Conservation (phyloP, 2,329 filamentous ascomycete genomes). For the Gliomastix tumulicola region DNA sequence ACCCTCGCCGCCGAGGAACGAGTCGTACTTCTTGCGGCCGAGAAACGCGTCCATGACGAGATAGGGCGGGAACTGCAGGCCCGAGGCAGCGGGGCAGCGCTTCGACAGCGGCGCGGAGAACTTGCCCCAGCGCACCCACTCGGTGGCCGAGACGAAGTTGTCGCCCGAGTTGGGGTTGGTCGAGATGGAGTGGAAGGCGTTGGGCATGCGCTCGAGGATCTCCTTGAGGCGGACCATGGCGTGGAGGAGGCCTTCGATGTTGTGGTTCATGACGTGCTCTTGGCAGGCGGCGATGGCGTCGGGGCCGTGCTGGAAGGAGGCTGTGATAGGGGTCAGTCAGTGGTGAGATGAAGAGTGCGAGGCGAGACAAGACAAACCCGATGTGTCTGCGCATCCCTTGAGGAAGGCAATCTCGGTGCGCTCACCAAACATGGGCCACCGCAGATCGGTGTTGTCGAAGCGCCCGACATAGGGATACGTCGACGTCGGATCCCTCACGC, state of each 20-base stretch:
- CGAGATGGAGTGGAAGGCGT: slow-evolving; percentile 46
- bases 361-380: slow-evolving; percentile 17
- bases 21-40: slow-evolving; percentile 41
- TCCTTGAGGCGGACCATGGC: slow-evolving; percentile 45
- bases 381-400: slow-evolving; percentile 40
- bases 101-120: slow-evolving; percentile 44
- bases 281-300: slow-evolving; percentile 46
- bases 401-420: slow-evolving; percentile 43
- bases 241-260: slow-evolving; percentile 40
- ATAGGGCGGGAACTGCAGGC: slow-evolving; percentile 44
- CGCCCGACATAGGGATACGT: slow-evolving; percentile 41
- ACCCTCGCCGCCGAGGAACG: slow-evolving; percentile 44
- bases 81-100: slow-evolving; percentile 41
- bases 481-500: slow-evolving; percentile 38
- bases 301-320: slow-evolving; percentile 42
- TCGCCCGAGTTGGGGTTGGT: slow-evolving; percentile 44
- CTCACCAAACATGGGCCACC: slow-evolving; percentile 48
- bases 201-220: slow-evolving; percentile 44
- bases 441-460: slow-evolving; percentile 45
- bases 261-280: slow-evolving; percentile 45
- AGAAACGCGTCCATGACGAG: slow-evolving; percentile 49
- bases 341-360: neutral
- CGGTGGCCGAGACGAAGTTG: slow-evolving; percentile 38
- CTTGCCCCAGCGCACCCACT: slow-evolving; percentile 43
- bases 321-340: slow-evolving; percentile 15